Percentiles rank a stretch among this genome's conserved stretches.
phyloP scores from a whole-genome alignment of 495 filamentous ascomycete genomes.

The Lindgomyces ingoldianus region DNA sequence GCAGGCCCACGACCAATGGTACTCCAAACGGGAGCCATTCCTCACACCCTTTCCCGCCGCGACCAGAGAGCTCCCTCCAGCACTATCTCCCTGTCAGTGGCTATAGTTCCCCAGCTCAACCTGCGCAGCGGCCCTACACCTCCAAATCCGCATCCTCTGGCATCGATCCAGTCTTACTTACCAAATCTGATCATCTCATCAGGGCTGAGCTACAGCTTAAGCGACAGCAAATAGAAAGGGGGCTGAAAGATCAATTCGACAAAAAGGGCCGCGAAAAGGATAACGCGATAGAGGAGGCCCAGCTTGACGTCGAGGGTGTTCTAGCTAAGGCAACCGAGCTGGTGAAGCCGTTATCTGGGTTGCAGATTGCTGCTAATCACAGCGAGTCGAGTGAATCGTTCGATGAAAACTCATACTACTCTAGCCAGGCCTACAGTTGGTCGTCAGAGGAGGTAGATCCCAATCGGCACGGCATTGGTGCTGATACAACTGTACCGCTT shows the following conservation, averaged over 20 bases:
- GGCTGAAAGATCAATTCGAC: slow-evolving; percentile 72
- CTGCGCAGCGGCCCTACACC: slow-evolving; percentile 20
- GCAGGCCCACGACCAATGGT: slow-evolving; percentile 32
- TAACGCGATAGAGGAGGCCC: slow-evolving; percentile 60
- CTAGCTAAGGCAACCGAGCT: slow-evolving; percentile 69
- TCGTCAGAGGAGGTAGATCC: slow-evolving; percentile 48
- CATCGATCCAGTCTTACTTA: slow-evolving; percentile 77
- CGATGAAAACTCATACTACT: slow-evolving; percentile 95
- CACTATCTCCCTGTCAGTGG: slow-evolving; percentile 37
- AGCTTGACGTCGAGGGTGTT: slow-evolving; percentile 75
- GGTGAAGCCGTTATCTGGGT: slow-evolving; percentile 64
- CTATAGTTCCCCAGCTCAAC: slow-evolving; percentile 29
- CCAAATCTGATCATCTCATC: slow-evolving; percentile 80
- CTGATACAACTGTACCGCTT: slow-evolving; percentile 22
- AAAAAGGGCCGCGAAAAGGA: slow-evolving; percentile 62
- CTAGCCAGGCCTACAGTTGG: slow-evolving; percentile 62
- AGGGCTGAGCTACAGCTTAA: slow-evolving; percentile 80
- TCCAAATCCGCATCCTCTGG: slow-evolving; percentile 44
- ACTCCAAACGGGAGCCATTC: slow-evolving; percentile 31
- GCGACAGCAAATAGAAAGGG: slow-evolving; percentile 75
- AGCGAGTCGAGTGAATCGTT: slow-evolving; percentile 72
- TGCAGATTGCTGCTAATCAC: slow-evolving; percentile 50
- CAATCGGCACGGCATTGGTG: slow-evolving; percentile 18
- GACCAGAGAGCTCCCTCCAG: slow-evolving; percentile 26
- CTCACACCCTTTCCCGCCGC: slow-evolving; percentile 20